These are phyloP conservation scores for Typha latifolia DNA, from an alignment of 176 grass and related monocot species.

Conservation along the genomic window DNA sequence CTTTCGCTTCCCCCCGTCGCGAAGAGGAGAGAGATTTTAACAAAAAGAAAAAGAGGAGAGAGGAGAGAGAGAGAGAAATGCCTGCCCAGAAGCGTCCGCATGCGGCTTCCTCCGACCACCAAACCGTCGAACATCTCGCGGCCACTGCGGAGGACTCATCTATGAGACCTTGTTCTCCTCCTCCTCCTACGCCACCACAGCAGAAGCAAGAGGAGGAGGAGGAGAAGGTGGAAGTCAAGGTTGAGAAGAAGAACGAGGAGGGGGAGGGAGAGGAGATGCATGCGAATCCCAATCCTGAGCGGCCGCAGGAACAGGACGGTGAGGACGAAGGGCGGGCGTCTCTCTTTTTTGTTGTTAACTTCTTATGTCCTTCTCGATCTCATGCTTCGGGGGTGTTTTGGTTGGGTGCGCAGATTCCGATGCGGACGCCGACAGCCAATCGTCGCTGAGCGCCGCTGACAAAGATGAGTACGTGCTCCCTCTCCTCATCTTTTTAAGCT, in stretches of 20 bases:
- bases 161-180: neutral
- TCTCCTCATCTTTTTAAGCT: no score
- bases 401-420: neutral
- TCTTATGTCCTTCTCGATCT: neutral
- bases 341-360: neutral
- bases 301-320: neutral
- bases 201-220: neutral
- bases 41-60: neutral
- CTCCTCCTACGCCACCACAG: neutral
- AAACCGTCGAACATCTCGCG: neutral
- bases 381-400: neutral
- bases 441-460: neutral
- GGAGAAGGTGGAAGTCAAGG: no score
- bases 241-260: no score
- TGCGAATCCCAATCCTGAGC: neutral
- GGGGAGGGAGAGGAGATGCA: neutral
- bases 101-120: neutral
- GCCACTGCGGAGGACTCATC: neutral
- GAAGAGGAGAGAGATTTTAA: neutral
- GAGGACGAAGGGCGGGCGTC: neutral
- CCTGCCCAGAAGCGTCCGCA: neutral
- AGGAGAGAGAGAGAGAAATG: neutral
- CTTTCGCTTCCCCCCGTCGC: neutral
- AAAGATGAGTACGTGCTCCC: neutral
- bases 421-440: neutral